These are phyloP conservation scores for Phytophthora lateralis DNA, from an alignment of 352 stramenopile genomes.

Conservation along the genomic window DNA sequence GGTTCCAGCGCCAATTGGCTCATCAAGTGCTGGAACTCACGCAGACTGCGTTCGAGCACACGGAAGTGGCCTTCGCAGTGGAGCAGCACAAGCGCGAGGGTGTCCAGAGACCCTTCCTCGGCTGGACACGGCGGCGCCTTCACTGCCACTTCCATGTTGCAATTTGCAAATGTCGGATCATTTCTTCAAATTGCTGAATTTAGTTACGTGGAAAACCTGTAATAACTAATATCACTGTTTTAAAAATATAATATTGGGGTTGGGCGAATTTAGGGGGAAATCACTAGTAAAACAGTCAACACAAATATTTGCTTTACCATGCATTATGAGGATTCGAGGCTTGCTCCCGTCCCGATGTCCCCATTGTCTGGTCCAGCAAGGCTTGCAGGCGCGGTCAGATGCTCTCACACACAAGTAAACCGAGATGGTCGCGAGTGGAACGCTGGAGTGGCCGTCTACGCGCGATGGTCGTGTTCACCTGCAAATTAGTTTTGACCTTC, in stretches of 20 bases:
- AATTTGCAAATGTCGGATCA: too few species aligned
- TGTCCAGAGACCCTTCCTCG: conserved; percentile 6
- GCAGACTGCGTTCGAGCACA: conserved; percentile 30
- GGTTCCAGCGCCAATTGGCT: conserved; percentile 19
- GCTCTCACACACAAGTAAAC: not conserved
- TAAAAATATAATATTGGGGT: too few species aligned
- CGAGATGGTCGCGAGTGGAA: not conserved
- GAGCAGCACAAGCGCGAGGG: conserved; percentile 27
- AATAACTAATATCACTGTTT: too few species aligned
- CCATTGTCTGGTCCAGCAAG: too few species aligned
- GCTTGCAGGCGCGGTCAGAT: not conserved
- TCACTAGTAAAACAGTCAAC: too few species aligned
- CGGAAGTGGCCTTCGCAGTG: conserved; percentile 27
- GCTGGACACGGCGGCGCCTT: conserved; percentile 19
- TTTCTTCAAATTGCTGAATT: too few species aligned
- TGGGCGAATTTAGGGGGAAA: too few species aligned
- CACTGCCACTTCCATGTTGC: conserved; percentile 22
- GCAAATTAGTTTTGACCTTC: not conserved
- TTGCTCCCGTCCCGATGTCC: too few species aligned
- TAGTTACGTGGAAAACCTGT: too few species aligned
- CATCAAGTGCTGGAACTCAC: conserved; percentile 38
- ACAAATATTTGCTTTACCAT: too few species aligned
- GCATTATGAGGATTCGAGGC: too few species aligned
- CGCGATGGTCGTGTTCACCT: not conserved
- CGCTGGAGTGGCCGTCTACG: not conserved